Evolutionary conservation across 2,329 filamentous ascomycete genomes (phyloP), one percentile per base, ranked within the genome.

Genomic region (Teratosphaeria gauchensis): DNA sequence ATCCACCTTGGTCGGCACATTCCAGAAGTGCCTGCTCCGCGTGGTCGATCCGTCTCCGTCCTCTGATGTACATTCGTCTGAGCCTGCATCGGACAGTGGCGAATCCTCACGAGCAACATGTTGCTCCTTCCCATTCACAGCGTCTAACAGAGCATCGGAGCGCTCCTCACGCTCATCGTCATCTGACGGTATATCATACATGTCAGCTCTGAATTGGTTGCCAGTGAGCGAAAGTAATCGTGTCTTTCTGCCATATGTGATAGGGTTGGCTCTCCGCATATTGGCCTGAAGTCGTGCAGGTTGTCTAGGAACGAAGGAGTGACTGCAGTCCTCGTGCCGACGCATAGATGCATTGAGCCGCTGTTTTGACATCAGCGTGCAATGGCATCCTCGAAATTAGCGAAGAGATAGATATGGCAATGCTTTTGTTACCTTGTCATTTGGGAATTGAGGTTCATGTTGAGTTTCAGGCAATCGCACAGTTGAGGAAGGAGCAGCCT

Each of bases 11-110:
- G 21, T 33, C 14, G 21, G 4, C 4, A 19, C 33, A 14, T 16
- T 35, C n/a, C 9, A 33, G 28, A 55, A 30, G 8, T 48, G 42
- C n/a, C 42, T 48, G 42, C 42, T 48, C 42, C 19, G 16, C 4
- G 19, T 48, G 42, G 42, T 16, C 6, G 42, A 48, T n/a, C 5
- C n/a, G 1, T 11, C 5, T 48, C 8, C 42, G 19, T n/a, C 4
- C 19, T 48, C 42, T 48, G 42, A 21, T 48, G n/a, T 4, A 21
- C 2, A 31, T 12, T 28, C 28, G 21, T 57, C 33, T 32, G 55
- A 53, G 28, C 46, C 59, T 53, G 46, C 65, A 59, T 70, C 68
- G 12, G 68, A 72, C 12, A 71, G 58, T 28, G 65, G 66, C 1
- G 69, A 66, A 35, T 70, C 67, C 8, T 69, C 65, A 38, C 31